Conservation (phyloP, 1,284 basidiomycete genomes). For the Vanrija sp. region DNA sequence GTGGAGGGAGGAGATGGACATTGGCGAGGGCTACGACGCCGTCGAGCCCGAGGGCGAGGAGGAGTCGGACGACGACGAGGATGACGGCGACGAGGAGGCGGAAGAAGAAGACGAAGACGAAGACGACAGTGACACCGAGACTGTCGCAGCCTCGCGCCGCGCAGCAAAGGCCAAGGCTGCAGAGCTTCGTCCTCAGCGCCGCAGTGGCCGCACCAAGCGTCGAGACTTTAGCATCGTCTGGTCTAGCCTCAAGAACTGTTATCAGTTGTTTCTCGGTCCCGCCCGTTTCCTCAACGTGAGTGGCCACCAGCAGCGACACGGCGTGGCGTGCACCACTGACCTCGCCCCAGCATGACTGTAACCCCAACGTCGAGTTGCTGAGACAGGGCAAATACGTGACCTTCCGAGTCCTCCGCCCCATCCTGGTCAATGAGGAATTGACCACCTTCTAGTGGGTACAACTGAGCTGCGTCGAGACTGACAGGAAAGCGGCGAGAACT, state of each 20-base stretch:
- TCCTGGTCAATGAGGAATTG: constrained; percentile 45
- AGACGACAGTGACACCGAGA: constrained; percentile 1
- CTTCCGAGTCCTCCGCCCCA: constrained; percentile 33
- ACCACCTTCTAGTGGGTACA: constrained; percentile 44
- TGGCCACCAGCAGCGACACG: constrained; percentile 1
- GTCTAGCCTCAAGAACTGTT: constrained; percentile 36
- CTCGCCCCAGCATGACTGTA: constrained; percentile 42
- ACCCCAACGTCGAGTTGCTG: constrained; percentile 45
- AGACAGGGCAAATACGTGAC: constrained; percentile 41
- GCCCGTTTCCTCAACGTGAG: constrained; percentile 48
- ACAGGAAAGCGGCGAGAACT: constrained; percentile 31
- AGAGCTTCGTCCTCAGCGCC: not conserved
- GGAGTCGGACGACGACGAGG: constrained; percentile 11
- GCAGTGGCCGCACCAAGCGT: constrained; percentile 37
- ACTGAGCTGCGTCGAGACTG: not conserved
- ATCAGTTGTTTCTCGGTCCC: constrained; percentile 47
- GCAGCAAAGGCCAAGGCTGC: too few relatives aligned
- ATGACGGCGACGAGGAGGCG: constrained; percentile 4
- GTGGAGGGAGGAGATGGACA: constrained; percentile 39
- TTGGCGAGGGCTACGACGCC: constrained; percentile 36
- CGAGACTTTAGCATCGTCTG: constrained; percentile 47
- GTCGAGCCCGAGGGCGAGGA: constrained; percentile 27
- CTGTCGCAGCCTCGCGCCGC: not conserved
- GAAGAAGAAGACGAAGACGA: constrained; percentile 10
- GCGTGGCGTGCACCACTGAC: not conserved